Evolutionary conservation across 345 rosid genomes (phyloP).

Genomic region (Lumnitzera racemosa): DNA sequence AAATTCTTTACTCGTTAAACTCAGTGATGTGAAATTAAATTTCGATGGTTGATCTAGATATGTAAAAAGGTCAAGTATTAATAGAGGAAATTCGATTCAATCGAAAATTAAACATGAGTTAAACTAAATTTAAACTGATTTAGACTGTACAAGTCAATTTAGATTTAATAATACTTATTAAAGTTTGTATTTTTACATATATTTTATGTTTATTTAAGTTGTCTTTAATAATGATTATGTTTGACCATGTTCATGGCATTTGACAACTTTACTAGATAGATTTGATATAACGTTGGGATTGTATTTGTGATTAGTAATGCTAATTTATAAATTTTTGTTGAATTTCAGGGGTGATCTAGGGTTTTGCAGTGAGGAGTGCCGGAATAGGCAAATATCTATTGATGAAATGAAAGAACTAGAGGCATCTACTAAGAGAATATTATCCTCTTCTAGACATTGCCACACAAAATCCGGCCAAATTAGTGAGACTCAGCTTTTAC

Average conservation of each 20-base stretch:
- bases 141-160: no score
- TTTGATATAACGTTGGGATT: not conserved
- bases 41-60: no score
- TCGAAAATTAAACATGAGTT: no score
- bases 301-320: not conserved
- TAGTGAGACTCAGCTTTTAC: constrained; percentile 25
- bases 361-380: constrained; percentile 68
- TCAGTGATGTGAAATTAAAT: no score
- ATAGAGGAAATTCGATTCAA: no score
- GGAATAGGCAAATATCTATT: constrained; percentile 52
- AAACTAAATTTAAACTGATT: no score
- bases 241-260: not conserved
- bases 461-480: constrained; percentile 13
- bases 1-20: no score
- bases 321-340: not conserved
- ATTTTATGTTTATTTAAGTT: not conserved
- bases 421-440: constrained; percentile 27
- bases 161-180: no score
- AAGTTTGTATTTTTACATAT: not conserved
- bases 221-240: not conserved
- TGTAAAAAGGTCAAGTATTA: no score
- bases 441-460: constrained; percentile 33
- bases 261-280: not conserved
- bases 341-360: constrained; percentile 74
- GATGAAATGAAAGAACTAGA: constrained; percentile 58